Percentiles rank a stretch among this genome's conserved stretches.
These are phyloP conservation scores for Daldinia loculata DNA, from an alignment of 495 filamentous ascomycete species.

Conservation along the genomic window DNA sequence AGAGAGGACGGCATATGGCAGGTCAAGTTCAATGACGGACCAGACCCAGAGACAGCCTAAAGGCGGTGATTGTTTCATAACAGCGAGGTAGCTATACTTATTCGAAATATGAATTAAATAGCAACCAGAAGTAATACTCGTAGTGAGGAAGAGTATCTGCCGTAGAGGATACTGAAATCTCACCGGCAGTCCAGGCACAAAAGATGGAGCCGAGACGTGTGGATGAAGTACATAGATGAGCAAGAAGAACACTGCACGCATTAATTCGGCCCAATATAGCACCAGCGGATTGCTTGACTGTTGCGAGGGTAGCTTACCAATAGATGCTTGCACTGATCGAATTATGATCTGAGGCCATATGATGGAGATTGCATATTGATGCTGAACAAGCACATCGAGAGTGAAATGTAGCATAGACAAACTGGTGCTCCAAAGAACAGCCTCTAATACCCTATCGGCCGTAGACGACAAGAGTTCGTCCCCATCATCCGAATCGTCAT, in stretches of 20 bases:
- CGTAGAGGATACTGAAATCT: constrained; percentile 58
- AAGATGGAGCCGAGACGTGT: constrained; percentile 52
- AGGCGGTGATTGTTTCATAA: constrained; percentile 91
- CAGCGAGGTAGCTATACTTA: constrained; percentile 76
- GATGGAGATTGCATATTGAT: constrained; percentile 83
- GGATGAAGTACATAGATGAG: constrained; percentile 69
- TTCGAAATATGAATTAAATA: constrained; percentile 86
- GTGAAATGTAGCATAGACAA: constrained; percentile 86
- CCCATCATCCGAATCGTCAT: constrained; percentile 46
- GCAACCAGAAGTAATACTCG: constrained; percentile 67
- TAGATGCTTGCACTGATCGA: constrained; percentile 59
- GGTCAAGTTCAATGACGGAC: constrained; percentile 87
- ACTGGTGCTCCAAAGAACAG: constrained; percentile 73
- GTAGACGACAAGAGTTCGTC: constrained; percentile 46
- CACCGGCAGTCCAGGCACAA: constrained; percentile 55
- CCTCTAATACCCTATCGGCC: constrained; percentile 63
- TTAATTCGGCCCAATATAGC: constrained; percentile 36
- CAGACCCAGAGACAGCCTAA: constrained; percentile 95
- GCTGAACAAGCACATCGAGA: constrained; percentile 86
- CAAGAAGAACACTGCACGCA: constrained; percentile 64
- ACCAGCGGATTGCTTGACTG: constrained; percentile 4
- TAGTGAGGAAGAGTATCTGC: constrained; percentile 68
- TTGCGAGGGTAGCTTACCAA: constrained; percentile 51
- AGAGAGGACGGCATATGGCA: constrained; percentile 70
- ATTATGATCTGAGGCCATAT: constrained; percentile 64